phyloP scores from a whole-genome alignment of 2,329 filamentous ascomycete species.

The Diaporthe helianthi region DNA sequence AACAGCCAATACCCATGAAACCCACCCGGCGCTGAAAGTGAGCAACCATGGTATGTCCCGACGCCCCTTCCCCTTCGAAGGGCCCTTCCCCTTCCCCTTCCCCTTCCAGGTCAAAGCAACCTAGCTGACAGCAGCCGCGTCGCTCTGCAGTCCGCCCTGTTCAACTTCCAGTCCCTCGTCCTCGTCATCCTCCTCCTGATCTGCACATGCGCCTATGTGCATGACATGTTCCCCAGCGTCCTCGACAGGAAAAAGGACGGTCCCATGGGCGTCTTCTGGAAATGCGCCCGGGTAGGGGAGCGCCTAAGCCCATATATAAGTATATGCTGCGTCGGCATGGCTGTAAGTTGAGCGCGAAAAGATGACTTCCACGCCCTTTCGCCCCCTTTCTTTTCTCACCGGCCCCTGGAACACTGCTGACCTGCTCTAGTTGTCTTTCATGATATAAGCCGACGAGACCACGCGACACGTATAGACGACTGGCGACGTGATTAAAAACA shows the following conservation, averaged over 20 bases:
- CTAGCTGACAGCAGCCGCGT: constrained; percentile 24
- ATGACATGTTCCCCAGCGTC: constrained; percentile 86
- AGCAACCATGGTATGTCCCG: constrained; percentile 39
- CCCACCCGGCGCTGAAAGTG: background rate
- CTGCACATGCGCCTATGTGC: constrained; percentile 93
- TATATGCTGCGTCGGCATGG: constrained; percentile 92
- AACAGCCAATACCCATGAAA: too few species aligned
- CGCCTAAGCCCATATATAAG: constrained; percentile 94
- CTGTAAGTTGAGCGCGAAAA: constrained; percentile 61
- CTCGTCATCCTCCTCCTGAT: constrained; percentile 94
- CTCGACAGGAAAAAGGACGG: constrained; percentile 89
- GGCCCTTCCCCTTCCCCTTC: too few species aligned
- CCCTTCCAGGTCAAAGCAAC: background rate
- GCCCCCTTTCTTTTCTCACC: too few species aligned
- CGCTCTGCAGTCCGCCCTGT: constrained; percentile 86
- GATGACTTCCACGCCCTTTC: too few species aligned
- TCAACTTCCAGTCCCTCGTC: constrained; percentile 98
- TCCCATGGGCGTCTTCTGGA: constrained; percentile 90
- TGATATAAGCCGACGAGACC: constrained; percentile 26
- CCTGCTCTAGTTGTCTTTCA: constrained; percentile 25
- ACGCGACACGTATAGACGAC: constrained; percentile 9
- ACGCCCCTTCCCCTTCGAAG: background rate
- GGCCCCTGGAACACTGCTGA: constrained; percentile 23
- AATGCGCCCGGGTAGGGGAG: constrained; percentile 91
- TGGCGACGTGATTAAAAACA: constrained; percentile 7